These are phyloP conservation scores for Actinomortierella wolfii DNA, from an alignment of 371 early-diverging fungal genomes.

Conservation along the genomic window DNA sequence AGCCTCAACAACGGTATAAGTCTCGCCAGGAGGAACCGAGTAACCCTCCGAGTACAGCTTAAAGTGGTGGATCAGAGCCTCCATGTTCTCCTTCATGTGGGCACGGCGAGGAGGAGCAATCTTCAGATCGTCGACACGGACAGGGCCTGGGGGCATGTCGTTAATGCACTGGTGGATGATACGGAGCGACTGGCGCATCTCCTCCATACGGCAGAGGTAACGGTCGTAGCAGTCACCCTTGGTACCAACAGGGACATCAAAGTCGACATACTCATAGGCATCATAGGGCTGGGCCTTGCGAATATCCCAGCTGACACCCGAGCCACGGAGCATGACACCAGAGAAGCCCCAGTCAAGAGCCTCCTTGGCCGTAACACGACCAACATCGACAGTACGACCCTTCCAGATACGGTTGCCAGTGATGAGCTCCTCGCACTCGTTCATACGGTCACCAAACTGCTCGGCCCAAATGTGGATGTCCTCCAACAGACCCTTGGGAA, in stretches of 20 bases:
- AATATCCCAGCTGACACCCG: constrained; percentile 94
- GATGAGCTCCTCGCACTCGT: constrained; percentile 94
- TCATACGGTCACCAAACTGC: constrained; percentile 88
- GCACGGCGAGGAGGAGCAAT: constrained; percentile 94
- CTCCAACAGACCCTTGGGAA: constrained; percentile 92
- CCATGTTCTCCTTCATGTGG: constrained; percentile 98
- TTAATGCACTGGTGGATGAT: constrained; percentile 95
- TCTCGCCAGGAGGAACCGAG: constrained; percentile 95
- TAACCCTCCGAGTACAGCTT: constrained; percentile 98
- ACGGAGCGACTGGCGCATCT: constrained; percentile 96
- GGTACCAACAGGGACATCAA: constrained; percentile 95
- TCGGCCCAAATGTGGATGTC: constrained; percentile 94
- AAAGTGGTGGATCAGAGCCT: constrained; percentile 97
- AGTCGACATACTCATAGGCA: constrained; percentile 93
- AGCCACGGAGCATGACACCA: constrained; percentile 94
- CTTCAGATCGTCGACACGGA: constrained; percentile 97
- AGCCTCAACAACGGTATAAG: constrained; percentile 96
- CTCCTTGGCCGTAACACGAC: constrained; percentile 84
- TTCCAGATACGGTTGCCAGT: constrained; percentile 96
- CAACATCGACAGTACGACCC: constrained; percentile 86
- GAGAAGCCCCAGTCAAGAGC: constrained; percentile 93
- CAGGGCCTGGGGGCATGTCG: constrained; percentile 93
- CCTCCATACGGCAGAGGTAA: constrained; percentile 95
- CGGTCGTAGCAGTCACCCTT: constrained; percentile 97
- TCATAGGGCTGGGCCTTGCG: constrained; percentile 95